Evolutionary conservation across 345 rosid genomes (phyloP).

Genomic region (Erysimum cheiranthoides): DNA sequence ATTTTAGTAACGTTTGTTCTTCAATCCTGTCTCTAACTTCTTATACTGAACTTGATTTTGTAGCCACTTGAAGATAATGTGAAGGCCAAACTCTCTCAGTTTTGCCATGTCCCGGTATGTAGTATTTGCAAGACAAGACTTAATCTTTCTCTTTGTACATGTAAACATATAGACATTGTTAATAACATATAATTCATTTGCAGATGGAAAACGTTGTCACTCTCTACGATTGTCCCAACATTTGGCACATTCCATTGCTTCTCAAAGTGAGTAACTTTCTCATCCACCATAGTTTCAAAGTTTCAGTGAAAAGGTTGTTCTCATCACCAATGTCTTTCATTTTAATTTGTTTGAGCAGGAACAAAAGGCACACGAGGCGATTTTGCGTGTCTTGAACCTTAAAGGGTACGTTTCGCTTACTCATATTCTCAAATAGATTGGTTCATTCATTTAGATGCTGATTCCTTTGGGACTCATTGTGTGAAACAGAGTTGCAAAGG

Average conservation of each 20-base stretch:
- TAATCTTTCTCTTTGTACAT: constrained; percentile 4
- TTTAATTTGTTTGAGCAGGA: constrained; percentile 58
- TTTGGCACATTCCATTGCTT: constrained; percentile 96
- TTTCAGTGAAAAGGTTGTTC: background rate
- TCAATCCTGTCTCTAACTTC: constrained; percentile 27
- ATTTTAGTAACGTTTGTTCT: constrained; percentile 1
- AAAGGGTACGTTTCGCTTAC: constrained; percentile 55
- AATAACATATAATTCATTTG: constrained; percentile 26
- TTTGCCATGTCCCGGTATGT: constrained; percentile 90
- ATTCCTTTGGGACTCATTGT: constrained; percentile 9
- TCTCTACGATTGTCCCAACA: constrained; percentile 89
- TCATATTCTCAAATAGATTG: constrained; percentile 4
- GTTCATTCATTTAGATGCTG: constrained; percentile 17
- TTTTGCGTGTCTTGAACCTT: constrained; percentile 77
- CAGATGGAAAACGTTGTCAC: constrained; percentile 82
- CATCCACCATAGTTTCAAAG: background rate
- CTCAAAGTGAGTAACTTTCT: constrained; percentile 64
- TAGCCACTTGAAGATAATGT: constrained; percentile 92
- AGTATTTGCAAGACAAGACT: background rate
- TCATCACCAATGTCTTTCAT: background rate
- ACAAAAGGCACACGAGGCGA: constrained; percentile 94
- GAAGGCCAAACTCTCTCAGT: constrained; percentile 83
- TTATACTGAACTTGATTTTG: constrained; percentile 32
- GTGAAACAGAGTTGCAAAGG: constrained; percentile 59
- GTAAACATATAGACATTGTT: constrained; percentile 14